Base-by-base conservation (phyloP, 306 rosid species). In the Malus fusca region DNA sequence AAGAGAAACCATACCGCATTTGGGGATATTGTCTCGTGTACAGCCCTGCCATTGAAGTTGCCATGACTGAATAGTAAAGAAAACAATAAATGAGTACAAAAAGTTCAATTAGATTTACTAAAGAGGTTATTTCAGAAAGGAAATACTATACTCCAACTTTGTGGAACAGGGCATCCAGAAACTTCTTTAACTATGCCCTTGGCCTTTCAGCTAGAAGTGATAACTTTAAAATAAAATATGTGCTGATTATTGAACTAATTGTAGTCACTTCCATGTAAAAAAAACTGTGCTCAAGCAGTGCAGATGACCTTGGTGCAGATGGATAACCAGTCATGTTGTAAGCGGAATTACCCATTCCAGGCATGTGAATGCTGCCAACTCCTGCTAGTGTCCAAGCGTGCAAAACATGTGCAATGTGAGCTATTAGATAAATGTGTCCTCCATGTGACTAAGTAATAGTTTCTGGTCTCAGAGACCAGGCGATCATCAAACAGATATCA, bases 341-440 rank as follows among this genome's bases (percentile, higher is more conserved):
- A 88, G 96, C 93, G 79, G 95, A 88, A 92, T 90, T 94, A 90
- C 88, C 90, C 90, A 95, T 88, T 89, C 99, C 99, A 88, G 97
- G 93, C 92, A 90, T 83, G 88, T 95, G 97, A 87, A 84, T 84
- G 98, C 93, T 90, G 98, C 98, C 88, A 88, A 90, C 86, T 89
- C 99, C 99, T 95, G 97, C 96, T 92, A 92, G 97, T 90, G 96
- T 93, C 93, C 96, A 88, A 89, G 93, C 84, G 97, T 95, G 97
- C 93, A 89, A 95, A 95, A 92, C 88, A 89, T 86, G 99, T 95
- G 97, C 85, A 79, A 87, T 64, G 97, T 92, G 97, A 95, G 99
- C 96, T 87, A 88, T 89, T 73, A 85, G 84, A 82, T 76, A 74
- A 85, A 87, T 75, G 97, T 95, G 96, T 79, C 88, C 85, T 77